Conservation (phyloP, 345 rosid genomes). For the Garcia nutans region DNA sequence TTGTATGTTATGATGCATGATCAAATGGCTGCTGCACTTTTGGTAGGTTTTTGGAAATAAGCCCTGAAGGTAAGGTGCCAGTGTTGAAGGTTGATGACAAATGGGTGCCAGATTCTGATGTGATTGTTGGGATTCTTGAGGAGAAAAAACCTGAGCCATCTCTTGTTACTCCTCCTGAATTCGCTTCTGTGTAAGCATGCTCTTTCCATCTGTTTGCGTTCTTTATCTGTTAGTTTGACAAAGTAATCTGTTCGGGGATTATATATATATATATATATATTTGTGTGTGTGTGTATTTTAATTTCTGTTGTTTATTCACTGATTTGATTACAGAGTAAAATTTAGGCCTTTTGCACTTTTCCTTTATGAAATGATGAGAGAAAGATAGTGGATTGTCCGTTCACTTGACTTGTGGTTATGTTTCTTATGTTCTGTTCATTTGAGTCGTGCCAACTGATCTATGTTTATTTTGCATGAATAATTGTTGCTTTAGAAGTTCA, state of each 20-base stretch:
- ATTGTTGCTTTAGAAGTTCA: not conserved
- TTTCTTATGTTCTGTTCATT: not conserved
- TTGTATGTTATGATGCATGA: not conserved
- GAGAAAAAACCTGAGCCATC: conserved; percentile 82
- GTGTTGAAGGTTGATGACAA: conserved; percentile 67
- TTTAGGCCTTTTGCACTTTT: not conserved
- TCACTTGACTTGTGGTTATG: not conserved
- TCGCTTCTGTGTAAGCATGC: conserved; percentile 60
- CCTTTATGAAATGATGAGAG: not conserved
- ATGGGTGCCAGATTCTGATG: conserved; percentile 88
- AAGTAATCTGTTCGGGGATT: not conserved
- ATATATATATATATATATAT: no score
- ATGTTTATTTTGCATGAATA: not conserved
- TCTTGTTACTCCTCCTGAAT: conserved; percentile 57
- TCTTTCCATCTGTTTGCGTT: not conserved
- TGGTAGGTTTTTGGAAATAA: conserved; percentile 73
- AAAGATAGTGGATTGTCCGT: not conserved
- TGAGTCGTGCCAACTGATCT: not conserved
- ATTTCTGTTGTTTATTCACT: not conserved
- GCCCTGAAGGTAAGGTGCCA: conserved; percentile 84
- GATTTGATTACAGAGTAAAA: not conserved
- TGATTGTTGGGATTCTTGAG: conserved; percentile 71
- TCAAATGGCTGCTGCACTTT: not conserved
- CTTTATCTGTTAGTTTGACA: not conserved
- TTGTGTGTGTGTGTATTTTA: no score